Base-by-base conservation (phyloP, 352 stramenopile genomes). In the Peronospora destructor region DNA sequence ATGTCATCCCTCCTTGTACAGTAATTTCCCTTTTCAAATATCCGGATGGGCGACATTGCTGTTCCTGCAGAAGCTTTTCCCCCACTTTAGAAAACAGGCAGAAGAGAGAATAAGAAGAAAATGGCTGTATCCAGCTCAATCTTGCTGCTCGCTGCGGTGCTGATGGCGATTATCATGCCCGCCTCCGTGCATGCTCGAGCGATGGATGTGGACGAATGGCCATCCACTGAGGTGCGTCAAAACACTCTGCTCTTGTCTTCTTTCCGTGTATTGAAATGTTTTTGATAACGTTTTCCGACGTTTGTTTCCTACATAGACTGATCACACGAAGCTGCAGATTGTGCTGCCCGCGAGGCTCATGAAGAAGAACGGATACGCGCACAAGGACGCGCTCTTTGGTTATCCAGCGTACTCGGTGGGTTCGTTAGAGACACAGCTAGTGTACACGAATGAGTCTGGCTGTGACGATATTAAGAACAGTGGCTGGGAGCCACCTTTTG, bases 311-410 rank as follows among this genome's bases (percentile, higher is more conserved):
- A 4, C 25, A 33, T 53, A 92, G 79, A 91, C 66, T 57, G 82
- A 91, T 52, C 82, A 93, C 73, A 91, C 79, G 17, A 93, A 94
- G 73, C 61, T 94, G 51, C 78, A 96, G 66, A 67, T 96, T 36
- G 76, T 94, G 53, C 73, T 96, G 21, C 87, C 87, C 19, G 71
- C 86, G 50, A 78, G 61, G n/a, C 61, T 96, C n/a, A 89, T 91
- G 72, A 91, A 85, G 58, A 87, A 91, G 42, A 76, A 92, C 26
- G 95, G 94, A 36, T 98, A 98, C 63, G 77, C 91, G 50, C 95
- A 98, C 73, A 95, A 96, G 58, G 94, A 98, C 43, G 94, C 94
- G 44, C 75, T 98, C 32, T 98, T 98, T 64, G 95, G 95, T 26
- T 94, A 97, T 52, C 94, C 94, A 5, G 80, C 84, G 34, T 98